Evolutionary conservation across 2,329 filamentous ascomycete genomes (phyloP).

Genomic region (Scorias spongiosa): DNA sequence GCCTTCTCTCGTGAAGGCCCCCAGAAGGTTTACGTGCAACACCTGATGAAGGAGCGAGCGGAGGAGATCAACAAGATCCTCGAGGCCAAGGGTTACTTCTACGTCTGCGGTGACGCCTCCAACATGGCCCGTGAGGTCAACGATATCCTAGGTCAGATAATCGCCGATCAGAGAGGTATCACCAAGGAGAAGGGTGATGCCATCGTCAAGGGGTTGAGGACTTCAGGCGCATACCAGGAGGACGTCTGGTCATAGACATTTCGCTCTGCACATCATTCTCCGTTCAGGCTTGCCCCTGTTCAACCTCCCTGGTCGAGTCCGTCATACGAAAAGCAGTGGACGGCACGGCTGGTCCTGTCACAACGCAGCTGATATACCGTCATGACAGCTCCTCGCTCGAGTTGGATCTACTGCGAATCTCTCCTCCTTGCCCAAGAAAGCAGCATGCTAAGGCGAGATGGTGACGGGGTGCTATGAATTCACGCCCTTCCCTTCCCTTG

Average conservation of each 20-base stretch:
- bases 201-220: slow-evolving; percentile 91
- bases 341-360: no score
- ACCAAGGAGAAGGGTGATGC: slow-evolving; percentile 82
- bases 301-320: no score
- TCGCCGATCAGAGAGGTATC: slow-evolving; percentile 68
- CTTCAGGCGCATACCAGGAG: slow-evolving; percentile 89
- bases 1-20: slow-evolving; percentile 83
- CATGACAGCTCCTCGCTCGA: no score
- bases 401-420: no score
- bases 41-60: slow-evolving; percentile 69
- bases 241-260: slow-evolving; percentile 46
- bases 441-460: no score
- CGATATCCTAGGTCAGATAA: slow-evolving; percentile 68
- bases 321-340: no score
- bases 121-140: slow-evolving; percentile 50
- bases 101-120: slow-evolving; percentile 93
- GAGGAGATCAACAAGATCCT: slow-evolving; percentile 79
- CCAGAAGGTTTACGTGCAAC: slow-evolving; percentile 94
- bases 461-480: no score
- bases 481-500: no score
- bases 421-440: no score
- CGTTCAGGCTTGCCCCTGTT: no score
- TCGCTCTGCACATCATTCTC: no score
- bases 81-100: slow-evolving; percentile 79
- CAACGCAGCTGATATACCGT: no score